Evolutionary conservation across 176 grass and related monocot genomes (phyloP).

Genomic region (Lolium perenne): DNA sequence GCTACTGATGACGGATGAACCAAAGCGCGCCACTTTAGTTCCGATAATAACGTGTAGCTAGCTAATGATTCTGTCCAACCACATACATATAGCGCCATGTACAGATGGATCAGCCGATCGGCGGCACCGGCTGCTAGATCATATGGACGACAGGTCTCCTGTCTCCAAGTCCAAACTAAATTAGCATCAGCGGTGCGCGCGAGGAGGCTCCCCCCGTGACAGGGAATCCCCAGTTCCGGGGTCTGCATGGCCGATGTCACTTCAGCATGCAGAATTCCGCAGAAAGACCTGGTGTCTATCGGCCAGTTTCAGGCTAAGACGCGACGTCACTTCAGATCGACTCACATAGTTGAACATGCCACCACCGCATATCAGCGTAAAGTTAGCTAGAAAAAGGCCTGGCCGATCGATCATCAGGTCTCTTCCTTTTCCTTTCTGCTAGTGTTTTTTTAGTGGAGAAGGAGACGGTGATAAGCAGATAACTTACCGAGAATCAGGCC

Average conservation of each 20-base stretch:
- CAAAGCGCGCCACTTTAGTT: conserved; percentile 33
- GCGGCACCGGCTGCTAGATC: conserved; percentile 22
- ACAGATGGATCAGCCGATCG: neutral
- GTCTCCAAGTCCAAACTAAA: conserved; percentile 4
- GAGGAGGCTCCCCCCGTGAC: conserved; percentile 2
- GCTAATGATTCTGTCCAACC: neutral
- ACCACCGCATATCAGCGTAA: neutral
- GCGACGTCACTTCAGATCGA: neutral
- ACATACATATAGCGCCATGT: neutral
- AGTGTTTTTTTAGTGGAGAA: neutral
- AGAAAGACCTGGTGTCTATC: conserved; percentile 35
- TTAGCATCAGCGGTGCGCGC: conserved; percentile 7
- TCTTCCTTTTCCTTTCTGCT: neutral
- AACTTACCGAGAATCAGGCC: conserved; percentile 74
- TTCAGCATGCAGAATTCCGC: conserved; percentile 45
- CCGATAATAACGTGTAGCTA: neutral
- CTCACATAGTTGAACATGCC: too few species aligned
- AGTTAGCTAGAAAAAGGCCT: neutral
- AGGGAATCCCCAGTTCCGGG: conserved; percentile 30
- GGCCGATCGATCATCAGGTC: neutral
- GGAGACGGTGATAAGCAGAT: conserved; percentile 17
- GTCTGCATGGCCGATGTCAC: conserved; percentile 52
- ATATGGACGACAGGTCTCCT: conserved; percentile 10
- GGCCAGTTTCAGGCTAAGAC: neutral
- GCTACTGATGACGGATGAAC: neutral